A percentile compares a stretch with the other conserved stretches of the same genome.
Conservation (phyloP, 2,329 filamentous ascomycete species). For the Nothomitra cinnamomea region DNA sequence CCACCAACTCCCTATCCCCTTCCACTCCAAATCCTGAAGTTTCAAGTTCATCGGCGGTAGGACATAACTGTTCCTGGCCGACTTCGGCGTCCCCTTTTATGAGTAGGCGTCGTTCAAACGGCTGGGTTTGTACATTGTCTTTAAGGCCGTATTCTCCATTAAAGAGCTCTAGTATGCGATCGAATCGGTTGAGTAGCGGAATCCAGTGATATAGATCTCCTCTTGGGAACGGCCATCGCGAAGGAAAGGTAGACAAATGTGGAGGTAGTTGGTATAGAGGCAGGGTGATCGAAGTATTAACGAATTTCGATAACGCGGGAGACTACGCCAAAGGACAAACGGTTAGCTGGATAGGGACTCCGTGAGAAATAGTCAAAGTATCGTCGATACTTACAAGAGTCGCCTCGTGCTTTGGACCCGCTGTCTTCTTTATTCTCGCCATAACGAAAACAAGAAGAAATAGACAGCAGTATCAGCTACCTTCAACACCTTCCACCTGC, state of each 20-base stretch:
- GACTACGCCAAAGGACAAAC: slow-evolving; percentile 38
- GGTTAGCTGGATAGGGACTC: slow-evolving; percentile 2
- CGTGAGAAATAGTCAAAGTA: background rate
- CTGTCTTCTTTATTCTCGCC: slow-evolving; percentile 51
- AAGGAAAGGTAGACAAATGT: slow-evolving; percentile 64
- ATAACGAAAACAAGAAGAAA: slow-evolving; percentile 22
- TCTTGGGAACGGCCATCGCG: slow-evolving; percentile 84
- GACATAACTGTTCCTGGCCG: slow-evolving; percentile 21
- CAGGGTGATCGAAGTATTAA: slow-evolving; percentile 48
- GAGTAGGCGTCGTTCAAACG: slow-evolving; percentile 53
- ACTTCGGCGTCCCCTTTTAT: slow-evolving; percentile 37
- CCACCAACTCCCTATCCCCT: slow-evolving; percentile 65
- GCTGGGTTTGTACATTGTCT: slow-evolving; percentile 60
- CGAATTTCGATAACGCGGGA: slow-evolving; percentile 69
- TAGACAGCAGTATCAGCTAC: background rate
- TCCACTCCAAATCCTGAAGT: slow-evolving; percentile 50
- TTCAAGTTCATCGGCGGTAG: slow-evolving; percentile 27
- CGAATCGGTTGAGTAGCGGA: slow-evolving; percentile 79
- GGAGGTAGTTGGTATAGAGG: slow-evolving; percentile 62
- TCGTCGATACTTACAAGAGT: slow-evolving; percentile 40
- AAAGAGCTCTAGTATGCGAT: slow-evolving; percentile 69
- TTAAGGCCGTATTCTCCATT: slow-evolving; percentile 64
- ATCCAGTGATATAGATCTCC: slow-evolving; percentile 99
- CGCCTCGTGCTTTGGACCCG: slow-evolving; percentile 50
- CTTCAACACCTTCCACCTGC: background rate